Base-by-base conservation (phyloP, 2,329 filamentous ascomycete species). In the Claviceps monticola region DNA sequence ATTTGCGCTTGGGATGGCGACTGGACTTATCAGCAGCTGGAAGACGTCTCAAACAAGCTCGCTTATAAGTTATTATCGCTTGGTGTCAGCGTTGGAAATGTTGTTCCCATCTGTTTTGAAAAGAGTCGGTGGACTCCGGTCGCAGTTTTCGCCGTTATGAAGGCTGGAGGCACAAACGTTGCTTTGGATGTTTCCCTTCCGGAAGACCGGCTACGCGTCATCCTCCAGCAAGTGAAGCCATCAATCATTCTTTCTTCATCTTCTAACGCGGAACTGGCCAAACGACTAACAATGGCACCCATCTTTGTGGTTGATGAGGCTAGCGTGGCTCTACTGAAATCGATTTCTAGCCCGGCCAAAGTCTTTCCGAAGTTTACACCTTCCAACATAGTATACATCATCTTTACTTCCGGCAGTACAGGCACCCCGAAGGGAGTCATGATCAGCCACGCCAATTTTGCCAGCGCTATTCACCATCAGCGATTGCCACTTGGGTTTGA, bases 1-100 rank as follows among this genome's bases (percentile, higher is more conserved):
- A 42, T 64, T 1, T 50, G 49, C 21, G 51, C 56, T 17, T 57
- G 56, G 56, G 60, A 74, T 73, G 50, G 76, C 71, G 60, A 67
- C 66, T 55, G 68, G 68, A 51, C 59, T 64, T 23, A 68, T 50
- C 53, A 65, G 56, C 17, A 72, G 26, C 60, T 72, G 5, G 50
- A 57, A 23, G 9, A 6, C 4, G 26, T 54, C 13, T 41, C 54
- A 1, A 47, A 47, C 4, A 51, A 48, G 3, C 51, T 61, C 17
- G 59, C 60, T 14, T 37, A 46, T 5, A 46, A 51, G 17, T 43
- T 59, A n/a, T 37, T 48, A 9, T 19, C n/a, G 14, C 9, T 47
- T 1, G 54, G 53, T 7, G n/a, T 56, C n/a, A 13, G 36, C 1
- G 38, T 48, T 5, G 50, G 48, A 13, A 50, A 51, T 2, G 42